Percentiles rank a stretch among this genome's conserved stretches.
Evolutionary conservation across 108 stramenopile species (phyloP).

Genomic region (Asterionellopsis glacialis): DNA sequence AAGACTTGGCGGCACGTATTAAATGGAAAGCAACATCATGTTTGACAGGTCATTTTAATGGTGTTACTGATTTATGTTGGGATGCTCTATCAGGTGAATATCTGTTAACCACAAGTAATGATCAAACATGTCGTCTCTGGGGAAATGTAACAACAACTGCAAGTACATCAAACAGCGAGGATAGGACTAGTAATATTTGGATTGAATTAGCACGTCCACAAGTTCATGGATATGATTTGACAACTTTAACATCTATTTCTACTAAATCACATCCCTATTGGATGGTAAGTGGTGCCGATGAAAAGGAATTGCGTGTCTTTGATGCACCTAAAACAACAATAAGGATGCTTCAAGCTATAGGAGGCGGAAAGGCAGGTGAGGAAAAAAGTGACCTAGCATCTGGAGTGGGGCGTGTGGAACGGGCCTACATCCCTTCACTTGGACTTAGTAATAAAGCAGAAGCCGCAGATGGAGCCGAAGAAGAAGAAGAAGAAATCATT

Average conservation of each 20-base stretch:
- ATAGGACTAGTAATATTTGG: slow-evolving; percentile 33
- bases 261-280: slow-evolving; percentile 42
- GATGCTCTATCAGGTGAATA: slow-evolving; percentile 66
- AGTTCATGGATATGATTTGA: slow-evolving; percentile 85
- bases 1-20: slow-evolving; percentile 33
- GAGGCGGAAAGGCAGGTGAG: not conserved
- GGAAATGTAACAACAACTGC: slow-evolving; percentile 24
- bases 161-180: not conserved
- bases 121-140: slow-evolving; percentile 87
- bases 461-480: slow-evolving; percentile 55
- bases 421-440: slow-evolving; percentile 81
- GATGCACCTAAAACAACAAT: slow-evolving; percentile 72
- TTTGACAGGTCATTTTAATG: slow-evolving; percentile 83
- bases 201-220: slow-evolving; percentile 81
- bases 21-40: slow-evolving; percentile 70
- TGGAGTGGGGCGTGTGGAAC: slow-evolving; percentile 60
- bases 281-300: slow-evolving; percentile 82
- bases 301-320: slow-evolving; percentile 83
- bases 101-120: slow-evolving; percentile 65
- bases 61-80: slow-evolving; percentile 74
- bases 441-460: slow-evolving; percentile 84
- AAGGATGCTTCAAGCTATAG: slow-evolving; percentile 30
- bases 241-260: slow-evolving; percentile 61
- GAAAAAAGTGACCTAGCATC: slow-evolving; percentile 17
- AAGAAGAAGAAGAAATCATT: slow-evolving; percentile 25